Evolutionary conservation across 108 stramenopile genomes (phyloP).

Genomic region (Skeletonema grethae): DNA sequence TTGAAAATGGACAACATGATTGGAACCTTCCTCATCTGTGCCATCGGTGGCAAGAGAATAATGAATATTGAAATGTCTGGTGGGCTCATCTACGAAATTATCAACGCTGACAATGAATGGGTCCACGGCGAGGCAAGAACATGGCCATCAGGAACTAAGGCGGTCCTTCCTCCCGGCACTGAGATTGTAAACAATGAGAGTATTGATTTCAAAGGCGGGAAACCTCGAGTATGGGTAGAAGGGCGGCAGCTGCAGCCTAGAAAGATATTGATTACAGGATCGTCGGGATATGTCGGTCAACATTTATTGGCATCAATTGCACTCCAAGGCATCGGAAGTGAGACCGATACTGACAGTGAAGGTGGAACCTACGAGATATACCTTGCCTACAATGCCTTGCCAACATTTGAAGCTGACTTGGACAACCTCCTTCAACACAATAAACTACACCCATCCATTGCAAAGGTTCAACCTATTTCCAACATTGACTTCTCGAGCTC

Average conservation of each 20-base stretch:
- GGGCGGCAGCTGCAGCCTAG: not conserved
- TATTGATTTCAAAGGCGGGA: constrained; percentile 1
- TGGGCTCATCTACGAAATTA: constrained; percentile 3
- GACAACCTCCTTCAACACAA: not conserved
- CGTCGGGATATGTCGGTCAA: constrained; percentile 80
- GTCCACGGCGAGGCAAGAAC: not conserved
- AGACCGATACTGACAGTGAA: not conserved
- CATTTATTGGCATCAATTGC: constrained; percentile 60
- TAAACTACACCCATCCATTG: constrained; percentile 20
- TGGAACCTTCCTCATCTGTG: not conserved
- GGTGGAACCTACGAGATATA: constrained; percentile 24
- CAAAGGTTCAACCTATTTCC: constrained; percentile 1
- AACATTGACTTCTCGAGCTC: constrained; percentile 15
- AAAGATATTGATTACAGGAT: constrained; percentile 67
- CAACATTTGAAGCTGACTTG: constrained; percentile 42
- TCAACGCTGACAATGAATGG: not conserved
- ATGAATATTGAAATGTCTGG: not conserved
- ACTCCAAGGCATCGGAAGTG: constrained; percentile 9
- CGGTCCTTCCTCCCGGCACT: not conserved
- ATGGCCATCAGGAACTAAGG: not conserved
- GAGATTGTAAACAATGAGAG: not conserved
- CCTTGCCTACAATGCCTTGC: constrained; percentile 32
- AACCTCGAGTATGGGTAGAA: not conserved
- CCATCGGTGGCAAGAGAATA: not conserved
- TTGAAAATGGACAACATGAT: not conserved